Evolutionary conservation across 2,329 filamentous ascomycete genomes (phyloP).

Genomic region (Myriosclerotinia duriaeana): DNA sequence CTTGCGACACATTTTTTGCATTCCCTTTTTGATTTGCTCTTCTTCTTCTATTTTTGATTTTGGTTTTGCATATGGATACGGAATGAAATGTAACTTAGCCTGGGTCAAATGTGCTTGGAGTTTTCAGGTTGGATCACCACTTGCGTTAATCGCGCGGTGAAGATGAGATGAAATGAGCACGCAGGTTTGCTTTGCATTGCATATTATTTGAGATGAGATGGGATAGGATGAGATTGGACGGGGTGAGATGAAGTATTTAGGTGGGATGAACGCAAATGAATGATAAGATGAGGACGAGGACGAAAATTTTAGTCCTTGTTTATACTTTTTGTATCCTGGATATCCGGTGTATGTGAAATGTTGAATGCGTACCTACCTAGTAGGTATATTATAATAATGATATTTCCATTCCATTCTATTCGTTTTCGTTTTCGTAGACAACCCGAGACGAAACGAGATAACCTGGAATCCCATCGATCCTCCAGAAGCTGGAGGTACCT

Average conservation of each 20-base stretch:
- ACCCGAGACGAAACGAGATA: too few species aligned
- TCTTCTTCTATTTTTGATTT: background rate
- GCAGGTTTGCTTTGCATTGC: conserved; percentile 20
- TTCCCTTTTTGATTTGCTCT: background rate
- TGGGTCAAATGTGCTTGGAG: conserved; percentile 19
- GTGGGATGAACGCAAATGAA: conserved; percentile 6
- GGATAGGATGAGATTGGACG: background rate
- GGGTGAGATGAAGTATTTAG: background rate
- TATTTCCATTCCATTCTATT: too few species aligned
- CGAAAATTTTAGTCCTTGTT: background rate
- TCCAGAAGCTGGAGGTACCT: too few species aligned
- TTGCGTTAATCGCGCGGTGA: conserved; percentile 21
- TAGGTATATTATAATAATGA: too few species aligned
- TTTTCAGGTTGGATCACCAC: conserved; percentile 22
- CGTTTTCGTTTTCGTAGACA: too few species aligned
- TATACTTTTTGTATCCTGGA: background rate
- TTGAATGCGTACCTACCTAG: background rate
- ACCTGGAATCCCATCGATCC: too few species aligned
- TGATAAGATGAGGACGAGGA: too few species aligned
- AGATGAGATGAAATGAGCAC: conserved; percentile 23
- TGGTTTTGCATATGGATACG: conserved; percentile 16
- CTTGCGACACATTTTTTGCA: background rate
- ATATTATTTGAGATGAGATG: background rate
- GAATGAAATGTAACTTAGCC: conserved; percentile 20
- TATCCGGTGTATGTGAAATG: too few species aligned